Evolutionary conservation across 169 alveolate species (phyloP), one percentile per base, ranked within the genome.

Genomic region (Cryptosporidium xiaoi): DNA sequence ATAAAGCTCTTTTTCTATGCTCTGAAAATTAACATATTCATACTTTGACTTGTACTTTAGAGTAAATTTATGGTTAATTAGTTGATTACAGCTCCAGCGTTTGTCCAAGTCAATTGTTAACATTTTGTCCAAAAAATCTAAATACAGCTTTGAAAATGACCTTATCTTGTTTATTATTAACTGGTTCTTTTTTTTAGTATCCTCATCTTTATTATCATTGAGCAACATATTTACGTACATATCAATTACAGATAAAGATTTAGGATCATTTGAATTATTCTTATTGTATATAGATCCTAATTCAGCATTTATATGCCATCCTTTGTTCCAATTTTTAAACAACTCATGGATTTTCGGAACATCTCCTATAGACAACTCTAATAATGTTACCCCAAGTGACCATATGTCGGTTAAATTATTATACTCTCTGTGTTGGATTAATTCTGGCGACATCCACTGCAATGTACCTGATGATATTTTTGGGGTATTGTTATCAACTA

Each of bases 361-460:
- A 60, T 40, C 40, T 10, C 87, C 87, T 24, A 66, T 77, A 20
- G 87, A 56, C 46, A 77, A 44, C 34, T 77, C 87, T 27, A 77
- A 64, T 10, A 62, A 44, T 5, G 87, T 77, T 60, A 77, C 51
- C 12, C 87, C 87, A 20, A 77, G 51, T 1, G 87, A 77, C 87
- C 87, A 77, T 40, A 77, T 62, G 50, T 77, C 87, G 3, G 71
- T 77, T 40, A 62, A 62, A 24, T 56, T 58, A 60, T 77, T 29
- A 29, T 77, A 77, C 29, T 77, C 87, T 13, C 16, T 60, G 33
- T n/a, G 8, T 27, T 44, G 40, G n/a, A 77, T 34, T 27, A 77
- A 15, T 46, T 77, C 87, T 58, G 87, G 87, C 15, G 87, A 56
- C 87, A 77, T 60, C 87, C 87, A 77, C 27, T 77, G 87, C 29